Evolutionary conservation across 805 yeast species (phyloP).

Genomic region (Scheffersomyces stipitis): DNA sequence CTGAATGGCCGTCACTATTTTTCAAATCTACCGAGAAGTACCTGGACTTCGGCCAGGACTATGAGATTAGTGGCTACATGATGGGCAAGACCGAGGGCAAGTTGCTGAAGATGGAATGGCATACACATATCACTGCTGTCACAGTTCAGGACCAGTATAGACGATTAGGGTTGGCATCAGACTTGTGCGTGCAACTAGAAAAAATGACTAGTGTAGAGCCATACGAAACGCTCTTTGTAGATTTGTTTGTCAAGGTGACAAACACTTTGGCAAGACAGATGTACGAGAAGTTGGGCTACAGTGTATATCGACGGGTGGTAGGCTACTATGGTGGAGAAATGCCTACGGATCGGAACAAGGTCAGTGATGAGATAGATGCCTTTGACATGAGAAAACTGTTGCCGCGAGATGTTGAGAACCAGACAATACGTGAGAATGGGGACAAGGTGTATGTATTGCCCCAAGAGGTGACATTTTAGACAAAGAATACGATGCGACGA

Average conservation of each 20-base stretch:
- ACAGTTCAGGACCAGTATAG: conserved; percentile 83
- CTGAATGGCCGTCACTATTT: conserved; percentile 85
- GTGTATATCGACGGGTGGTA: conserved; percentile 80
- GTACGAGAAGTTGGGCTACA: conserved; percentile 85
- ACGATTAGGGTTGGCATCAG: conserved; percentile 81
- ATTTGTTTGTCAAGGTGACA: conserved; percentile 86
- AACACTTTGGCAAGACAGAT: conserved; percentile 76
- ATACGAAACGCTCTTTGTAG: conserved; percentile 80
- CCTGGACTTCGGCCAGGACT: conserved; percentile 13
- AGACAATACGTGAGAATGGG: conserved; percentile 62
- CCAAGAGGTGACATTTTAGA: conserved; percentile 60
- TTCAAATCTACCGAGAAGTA: conserved; percentile 63
- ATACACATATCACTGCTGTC: conserved; percentile 94
- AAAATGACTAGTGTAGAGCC: conserved; percentile 70
- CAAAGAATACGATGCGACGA: too few species aligned
- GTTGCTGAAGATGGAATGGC: conserved; percentile 73
- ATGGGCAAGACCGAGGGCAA: conserved; percentile 95
- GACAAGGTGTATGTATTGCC: conserved; percentile 61
- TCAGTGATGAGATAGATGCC: conserved; percentile 77
- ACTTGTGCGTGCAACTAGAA: conserved; percentile 71
- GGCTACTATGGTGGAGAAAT: conserved; percentile 73
- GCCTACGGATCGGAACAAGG: conserved; percentile 46
- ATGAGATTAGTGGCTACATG: conserved; percentile 68
- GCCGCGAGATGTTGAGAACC: conserved; percentile 52
- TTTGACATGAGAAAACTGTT: conserved; percentile 78